Evolutionary conservation across 306 rosid species (phyloP), one percentile per base, ranked within the genome.

Genomic region (Acacia confusa): DNA sequence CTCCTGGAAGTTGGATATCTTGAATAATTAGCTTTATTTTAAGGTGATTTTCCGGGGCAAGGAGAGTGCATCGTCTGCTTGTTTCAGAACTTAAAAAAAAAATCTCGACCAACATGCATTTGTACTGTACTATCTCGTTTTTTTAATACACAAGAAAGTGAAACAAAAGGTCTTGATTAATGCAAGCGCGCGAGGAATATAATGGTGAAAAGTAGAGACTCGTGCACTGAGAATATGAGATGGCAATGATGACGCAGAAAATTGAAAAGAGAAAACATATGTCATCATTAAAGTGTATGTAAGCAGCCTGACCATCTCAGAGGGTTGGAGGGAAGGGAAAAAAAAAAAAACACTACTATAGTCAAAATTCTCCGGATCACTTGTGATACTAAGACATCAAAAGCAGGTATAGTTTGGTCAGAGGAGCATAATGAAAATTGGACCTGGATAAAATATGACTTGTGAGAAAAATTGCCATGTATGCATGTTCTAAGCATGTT

Each of bases 171-270:
- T 57, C 73, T 78, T 75, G 52, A 27, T 70, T 9, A 72, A 75
- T 80, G 85, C 85, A 81, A 85, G 79, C 71, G n/a, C n/a, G n/a
- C n/a, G 83, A 77, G 87, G 77, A 88, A 79, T n/a, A n/a, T n/a
- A n/a, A n/a, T 84, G 74, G 85, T 53, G 78, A 61, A 85, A 73
- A 81, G 85, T 53, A 77, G 68, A 85, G 65, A 83, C 81, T 71
- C 84, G 70, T 84, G 87, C 85, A 79, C 87, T 57, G 66, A 14
- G 52, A 47, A 47, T 14, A 3, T 47, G 16, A 60, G 83, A 86
- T 61, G 82, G 85, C 74, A 77, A 82, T 79, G 71, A 84, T 67
- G 85, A 88, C 78, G 78, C 84, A 71, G 79, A 87, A 85, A 78
- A 84, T 40, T 75, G 61, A n/a, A 84, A 84, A 79, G 73, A 83